These are phyloP conservation scores for Leccinum uliginosum DNA, from an alignment of 768 basidiomycete species.

Conservation along the genomic window DNA sequence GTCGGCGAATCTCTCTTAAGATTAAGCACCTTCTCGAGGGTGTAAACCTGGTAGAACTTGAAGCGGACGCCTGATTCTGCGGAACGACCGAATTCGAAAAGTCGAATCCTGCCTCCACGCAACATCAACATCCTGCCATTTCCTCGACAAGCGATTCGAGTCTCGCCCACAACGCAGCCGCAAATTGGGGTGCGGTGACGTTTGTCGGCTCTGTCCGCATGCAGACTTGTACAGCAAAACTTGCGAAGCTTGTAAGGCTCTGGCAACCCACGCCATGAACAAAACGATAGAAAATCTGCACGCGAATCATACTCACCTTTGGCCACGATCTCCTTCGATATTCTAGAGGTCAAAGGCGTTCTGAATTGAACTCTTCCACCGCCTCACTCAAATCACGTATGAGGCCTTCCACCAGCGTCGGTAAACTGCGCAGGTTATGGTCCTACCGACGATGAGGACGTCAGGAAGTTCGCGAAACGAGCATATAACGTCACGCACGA, in stretches of 20 bases:
- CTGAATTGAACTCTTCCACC: conserved; percentile 73
- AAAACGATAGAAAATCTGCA: background rate
- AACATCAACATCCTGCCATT: conserved; percentile 67
- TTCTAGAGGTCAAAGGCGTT: conserved; percentile 82
- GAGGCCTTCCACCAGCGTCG: conserved; percentile 75
- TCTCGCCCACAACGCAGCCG: conserved; percentile 48
- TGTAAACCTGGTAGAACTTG: conserved; percentile 80
- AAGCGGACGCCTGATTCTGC: background rate
- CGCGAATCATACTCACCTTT: conserved; percentile 50
- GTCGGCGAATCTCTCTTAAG: conserved; percentile 78
- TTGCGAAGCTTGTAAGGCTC: conserved; percentile 26
- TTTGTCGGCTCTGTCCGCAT: conserved; percentile 89
- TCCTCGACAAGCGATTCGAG: conserved; percentile 77
- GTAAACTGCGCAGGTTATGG: conserved; percentile 85
- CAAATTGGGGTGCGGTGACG: conserved; percentile 82
- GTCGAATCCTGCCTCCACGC: conserved; percentile 63
- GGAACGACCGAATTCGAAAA: background rate
- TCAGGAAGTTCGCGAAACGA: background rate
- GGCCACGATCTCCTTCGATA: conserved; percentile 79
- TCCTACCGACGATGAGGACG: conserved; percentile 47
- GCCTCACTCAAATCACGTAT: conserved; percentile 76
- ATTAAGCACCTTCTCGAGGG: conserved; percentile 88
- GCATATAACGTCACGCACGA: conserved; percentile 46
- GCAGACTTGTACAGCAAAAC: conserved; percentile 75
- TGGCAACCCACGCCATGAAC: background rate